Conservation (phyloP, 495 filamentous ascomycete species). For the Aspergillus affinis region DNA sequence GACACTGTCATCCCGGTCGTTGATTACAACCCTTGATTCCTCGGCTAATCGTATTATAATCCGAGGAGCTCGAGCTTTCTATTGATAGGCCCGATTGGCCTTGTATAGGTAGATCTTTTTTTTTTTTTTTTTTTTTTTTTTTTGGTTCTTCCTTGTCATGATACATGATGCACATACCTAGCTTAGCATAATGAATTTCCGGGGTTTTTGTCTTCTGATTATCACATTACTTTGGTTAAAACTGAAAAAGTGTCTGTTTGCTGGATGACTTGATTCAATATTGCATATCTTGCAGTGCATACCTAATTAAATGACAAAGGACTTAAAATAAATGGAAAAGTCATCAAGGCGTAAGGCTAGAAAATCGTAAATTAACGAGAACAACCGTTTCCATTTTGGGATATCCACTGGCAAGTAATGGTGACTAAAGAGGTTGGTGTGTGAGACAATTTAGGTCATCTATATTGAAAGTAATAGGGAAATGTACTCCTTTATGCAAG, state of each 20-base stretch:
- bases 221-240: background rate
- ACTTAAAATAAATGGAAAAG: no score
- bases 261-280: no score
- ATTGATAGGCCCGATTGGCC: background rate
- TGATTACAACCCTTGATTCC: conserved; percentile 28
- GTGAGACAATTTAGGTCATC: no score
- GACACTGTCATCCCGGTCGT: conserved; percentile 37
- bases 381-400: no score
- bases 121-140: background rate
- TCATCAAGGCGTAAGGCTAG: no score
- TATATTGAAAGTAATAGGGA: no score
- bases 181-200: background rate
- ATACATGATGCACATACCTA: background rate
- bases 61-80: background rate
- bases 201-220: background rate
- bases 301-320: no score
- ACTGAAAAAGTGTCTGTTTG: background rate
- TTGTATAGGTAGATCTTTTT: background rate
- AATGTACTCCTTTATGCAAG: no score
- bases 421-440: no score
- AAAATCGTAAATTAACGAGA: no score
- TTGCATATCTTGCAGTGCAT: no score
- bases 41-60: background rate
- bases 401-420: no score
- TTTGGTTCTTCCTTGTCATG: background rate